These are phyloP conservation scores for Pythium guiyangense DNA, from an alignment of 352 stramenopile genomes.

Conservation along the genomic window DNA sequence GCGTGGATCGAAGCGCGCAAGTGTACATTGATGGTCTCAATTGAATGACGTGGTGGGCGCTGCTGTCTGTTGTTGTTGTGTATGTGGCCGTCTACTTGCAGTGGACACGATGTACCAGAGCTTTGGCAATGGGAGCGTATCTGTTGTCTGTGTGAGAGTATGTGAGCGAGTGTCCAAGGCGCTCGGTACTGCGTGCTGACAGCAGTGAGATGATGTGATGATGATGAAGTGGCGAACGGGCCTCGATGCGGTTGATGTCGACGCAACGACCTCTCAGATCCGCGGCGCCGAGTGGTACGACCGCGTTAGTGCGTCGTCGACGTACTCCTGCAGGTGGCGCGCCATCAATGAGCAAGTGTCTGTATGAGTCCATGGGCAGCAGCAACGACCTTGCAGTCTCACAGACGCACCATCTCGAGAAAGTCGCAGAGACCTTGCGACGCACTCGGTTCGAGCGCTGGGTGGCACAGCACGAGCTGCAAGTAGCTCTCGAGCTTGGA, in stretches of 20 bases:
- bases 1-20: too few relatives aligned
- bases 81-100: too few relatives aligned
- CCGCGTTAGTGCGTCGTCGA: slow-evolving; percentile 37
- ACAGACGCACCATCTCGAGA: slow-evolving; percentile 50
- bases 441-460: slow-evolving; percentile 41
- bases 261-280: slow-evolving; percentile 9
- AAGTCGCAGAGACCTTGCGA: slow-evolving; percentile 70
- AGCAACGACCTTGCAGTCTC: background rate
- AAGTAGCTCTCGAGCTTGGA: slow-evolving; percentile 61
- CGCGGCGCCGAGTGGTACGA: slow-evolving; percentile 43
- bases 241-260: background rate
- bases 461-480: slow-evolving; percentile 43
- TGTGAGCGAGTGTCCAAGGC: too few relatives aligned
- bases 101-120: too few relatives aligned
- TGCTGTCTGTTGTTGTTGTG: too few relatives aligned
- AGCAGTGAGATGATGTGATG: too few relatives aligned
- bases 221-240: too few relatives aligned
- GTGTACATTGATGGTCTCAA: too few relatives aligned
- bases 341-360: background rate
- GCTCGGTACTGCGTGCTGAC: too few relatives aligned
- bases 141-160: too few relatives aligned
- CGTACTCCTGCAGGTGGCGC: slow-evolving; percentile 61
- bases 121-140: too few relatives aligned
- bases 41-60: too few relatives aligned
- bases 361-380: background rate